Evolutionary conservation across 2,329 filamentous ascomycete species (phyloP).

Genomic region (Cylindrodendrum hubeiense): DNA sequence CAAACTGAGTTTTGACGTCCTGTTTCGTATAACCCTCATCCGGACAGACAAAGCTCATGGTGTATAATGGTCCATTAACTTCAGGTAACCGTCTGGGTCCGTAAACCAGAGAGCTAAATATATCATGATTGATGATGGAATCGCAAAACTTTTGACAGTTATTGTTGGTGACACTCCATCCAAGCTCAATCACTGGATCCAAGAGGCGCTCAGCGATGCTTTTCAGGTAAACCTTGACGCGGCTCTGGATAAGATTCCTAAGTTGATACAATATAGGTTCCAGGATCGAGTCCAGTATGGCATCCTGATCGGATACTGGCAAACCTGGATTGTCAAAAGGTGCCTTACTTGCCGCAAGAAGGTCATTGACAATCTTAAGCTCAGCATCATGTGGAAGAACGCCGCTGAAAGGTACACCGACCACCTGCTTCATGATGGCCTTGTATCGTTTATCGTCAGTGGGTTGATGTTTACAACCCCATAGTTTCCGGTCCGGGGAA

Average conservation of each 20-base stretch:
- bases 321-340: constrained; percentile 37
- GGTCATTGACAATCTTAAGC: constrained; percentile 43
- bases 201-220: constrained; percentile 48
- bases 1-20: constrained; percentile 48
- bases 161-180: constrained; percentile 50
- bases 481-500: not conserved
- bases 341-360: constrained; percentile 42
- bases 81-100: constrained; percentile 1
- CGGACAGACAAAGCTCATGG: constrained; percentile 55
- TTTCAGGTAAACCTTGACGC: constrained; percentile 46
- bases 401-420: constrained; percentile 51
- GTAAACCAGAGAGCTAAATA: constrained; percentile 46
- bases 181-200: constrained; percentile 40
- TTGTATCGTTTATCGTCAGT: constrained; percentile 49
- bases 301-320: constrained; percentile 13
- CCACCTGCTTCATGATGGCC: constrained; percentile 55
- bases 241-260: constrained; percentile 38
- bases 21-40: constrained; percentile 43
- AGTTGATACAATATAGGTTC: constrained; percentile 34
- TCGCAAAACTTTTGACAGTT: constrained; percentile 56
- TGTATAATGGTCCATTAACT: constrained; percentile 42
- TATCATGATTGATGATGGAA: constrained; percentile 45
- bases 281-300: not conserved
- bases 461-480: constrained; percentile 27
- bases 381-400: constrained; percentile 41